Evolutionary conservation across 2,329 filamentous ascomycete species (phyloP), one percentile per base, ranked within the genome.

Genomic region (Coleophoma crateriformis): DNA sequence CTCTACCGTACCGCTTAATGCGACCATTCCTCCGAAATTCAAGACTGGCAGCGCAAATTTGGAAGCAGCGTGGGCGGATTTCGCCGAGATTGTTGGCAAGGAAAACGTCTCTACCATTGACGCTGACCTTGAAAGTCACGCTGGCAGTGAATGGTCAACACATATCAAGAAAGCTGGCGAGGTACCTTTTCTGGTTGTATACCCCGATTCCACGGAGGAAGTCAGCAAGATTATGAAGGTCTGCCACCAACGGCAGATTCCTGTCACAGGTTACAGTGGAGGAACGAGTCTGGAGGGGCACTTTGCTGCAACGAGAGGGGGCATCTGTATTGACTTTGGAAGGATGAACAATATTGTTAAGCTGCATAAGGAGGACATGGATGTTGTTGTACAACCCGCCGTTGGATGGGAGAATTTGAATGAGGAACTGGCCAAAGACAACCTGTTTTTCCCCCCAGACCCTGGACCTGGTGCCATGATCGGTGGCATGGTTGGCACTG

Each of bases 391-490:
- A 17, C 87, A 90, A 67, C 86, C 87, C 5, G 90, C 88, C 2
- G 81, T 96, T 10, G 88, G 89, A 12, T 96, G 90, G 90, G 88
- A 96, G 70, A 65, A 77, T 8, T 73, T 96, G 37, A 96, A 96
- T 64, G 88, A 94, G 61, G 76, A 85, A 54, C 76, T 96, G 15
- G 75, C 73, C 7, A 75, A 82, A 45, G 75, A 89, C 52, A 87
- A 86, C 27, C 78, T 96, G 3, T 95, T 96, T 75, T 96, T 96
- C 71, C 90, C 90, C 19, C 90, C 90, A 1, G 90, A 96, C 67
- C 90, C 90, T 15, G 91, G 90, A 47, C 90, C 91, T 47, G 90
- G 90, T 15, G 90, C 90, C 53, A 89, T 89, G 84, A 96, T 96
- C 60, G 90, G 90, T 50, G 90, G 90, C 49, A 90, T 90, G 87